These are phyloP conservation scores for Clitoria ternatea DNA, from an alignment of 306 rosid genomes.

Conservation along the genomic window DNA sequence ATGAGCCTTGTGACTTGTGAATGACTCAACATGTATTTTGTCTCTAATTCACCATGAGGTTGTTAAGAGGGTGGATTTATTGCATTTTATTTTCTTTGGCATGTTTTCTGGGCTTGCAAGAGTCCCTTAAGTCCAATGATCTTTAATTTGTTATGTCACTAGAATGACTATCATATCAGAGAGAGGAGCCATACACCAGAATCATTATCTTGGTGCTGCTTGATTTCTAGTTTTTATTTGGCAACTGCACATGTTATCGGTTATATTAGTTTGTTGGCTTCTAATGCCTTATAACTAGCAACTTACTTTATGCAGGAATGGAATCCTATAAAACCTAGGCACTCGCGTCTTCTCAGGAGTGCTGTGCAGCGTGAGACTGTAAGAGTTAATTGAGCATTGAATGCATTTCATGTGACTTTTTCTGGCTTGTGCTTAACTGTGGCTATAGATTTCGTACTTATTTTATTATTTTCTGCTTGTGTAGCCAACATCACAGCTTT, in stretches of 20 bases:
- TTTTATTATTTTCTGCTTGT: conserved; percentile 17
- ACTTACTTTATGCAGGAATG: conserved; percentile 50
- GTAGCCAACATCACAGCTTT: conserved; percentile 54
- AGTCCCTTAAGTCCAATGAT: background rate
- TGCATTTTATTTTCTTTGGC: background rate
- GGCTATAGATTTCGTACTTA: background rate
- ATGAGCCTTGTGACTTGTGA: background rate
- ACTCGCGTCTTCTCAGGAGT: conserved; percentile 71
- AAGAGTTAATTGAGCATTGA: conserved; percentile 38
- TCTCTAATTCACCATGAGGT: background rate
- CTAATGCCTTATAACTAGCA: conserved; percentile 2
- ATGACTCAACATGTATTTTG: background rate
- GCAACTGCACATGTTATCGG: background rate
- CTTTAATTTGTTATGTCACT: background rate
- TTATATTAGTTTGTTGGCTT: background rate
- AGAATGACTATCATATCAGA: background rate
- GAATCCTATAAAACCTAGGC: conserved; percentile 78
- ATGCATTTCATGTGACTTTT: conserved; percentile 16
- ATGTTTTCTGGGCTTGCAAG: background rate
- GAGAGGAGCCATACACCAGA: background rate
- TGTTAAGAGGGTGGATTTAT: background rate
- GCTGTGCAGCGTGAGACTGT: conserved; percentile 76
- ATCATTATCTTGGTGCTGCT: conserved; percentile 1
- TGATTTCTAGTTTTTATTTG: background rate
- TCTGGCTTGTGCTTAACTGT: background rate